Conservation (phyloP, 257 asterid species). For the Solanum raphanifolium region DNA sequence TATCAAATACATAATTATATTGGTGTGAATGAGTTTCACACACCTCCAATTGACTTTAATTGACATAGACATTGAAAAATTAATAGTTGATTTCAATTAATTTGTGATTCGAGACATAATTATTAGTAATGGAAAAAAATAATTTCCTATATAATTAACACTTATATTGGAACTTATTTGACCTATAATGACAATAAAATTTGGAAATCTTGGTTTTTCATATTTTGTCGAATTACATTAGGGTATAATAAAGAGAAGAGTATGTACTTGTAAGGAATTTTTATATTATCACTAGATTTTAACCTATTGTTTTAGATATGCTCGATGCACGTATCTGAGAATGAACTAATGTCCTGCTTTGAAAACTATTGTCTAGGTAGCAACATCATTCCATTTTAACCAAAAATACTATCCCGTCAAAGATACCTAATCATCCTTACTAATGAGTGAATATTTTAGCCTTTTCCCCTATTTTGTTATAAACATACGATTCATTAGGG, state of each 20-base stretch:
- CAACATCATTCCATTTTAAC: too few relatives aligned
- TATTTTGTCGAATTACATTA: too few relatives aligned
- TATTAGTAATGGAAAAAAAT: background rate
- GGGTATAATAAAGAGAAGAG: background rate
- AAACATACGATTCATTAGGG: background rate
- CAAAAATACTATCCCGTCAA: too few relatives aligned
- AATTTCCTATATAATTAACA: background rate
- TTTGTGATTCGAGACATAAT: background rate
- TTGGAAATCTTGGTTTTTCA: background rate
- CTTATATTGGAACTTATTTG: background rate
- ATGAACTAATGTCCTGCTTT: too few relatives aligned
- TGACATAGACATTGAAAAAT: background rate
- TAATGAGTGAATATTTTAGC: background rate
- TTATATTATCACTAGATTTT: too few relatives aligned
- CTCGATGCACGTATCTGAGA: too few relatives aligned
- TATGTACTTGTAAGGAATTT: too few relatives aligned
- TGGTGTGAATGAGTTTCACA: background rate
- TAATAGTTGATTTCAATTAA: background rate
- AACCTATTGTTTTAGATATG: too few relatives aligned
- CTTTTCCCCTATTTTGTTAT: background rate
- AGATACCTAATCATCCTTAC: too few relatives aligned
- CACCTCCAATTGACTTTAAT: background rate
- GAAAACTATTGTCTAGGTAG: too few relatives aligned
- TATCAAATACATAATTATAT: background rate
- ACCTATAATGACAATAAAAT: background rate